phyloP scores from a whole-genome alignment of 345 rosid species.

The Gossypium turneri region DNA sequence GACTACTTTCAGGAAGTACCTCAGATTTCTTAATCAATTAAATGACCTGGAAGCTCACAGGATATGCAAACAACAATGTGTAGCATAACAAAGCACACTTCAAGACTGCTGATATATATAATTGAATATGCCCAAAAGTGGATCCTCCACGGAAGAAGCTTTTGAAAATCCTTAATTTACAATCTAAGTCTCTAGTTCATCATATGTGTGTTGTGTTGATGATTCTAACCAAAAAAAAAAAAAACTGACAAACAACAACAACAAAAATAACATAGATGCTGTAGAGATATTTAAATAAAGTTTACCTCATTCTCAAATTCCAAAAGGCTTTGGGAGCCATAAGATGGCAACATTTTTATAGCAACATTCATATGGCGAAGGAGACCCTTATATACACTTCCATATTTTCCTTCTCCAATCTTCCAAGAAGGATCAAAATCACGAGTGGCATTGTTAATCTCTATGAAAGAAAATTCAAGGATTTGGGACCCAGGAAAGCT shows the following conservation, averaged over 20 bases:
- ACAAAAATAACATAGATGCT: neutral
- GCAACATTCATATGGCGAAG: conserved; percentile 69
- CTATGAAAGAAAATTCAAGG: conserved; percentile 74
- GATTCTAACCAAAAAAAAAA: neutral
- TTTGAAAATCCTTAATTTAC: neutral
- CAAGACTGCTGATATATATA: neutral
- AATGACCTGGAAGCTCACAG: neutral
- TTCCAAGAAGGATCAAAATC: conserved; percentile 70
- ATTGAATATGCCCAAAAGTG: neutral
- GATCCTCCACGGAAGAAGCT: neutral
- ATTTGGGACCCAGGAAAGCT: conserved; percentile 48
- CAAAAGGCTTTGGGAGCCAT: conserved; percentile 51
- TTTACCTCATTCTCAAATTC: conserved; percentile 68
- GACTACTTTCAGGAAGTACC: neutral
- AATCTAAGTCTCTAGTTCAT: neutral
- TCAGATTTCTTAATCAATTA: conserved; percentile 8
- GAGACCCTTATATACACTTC: conserved; percentile 70
- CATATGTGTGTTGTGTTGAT: neutral
- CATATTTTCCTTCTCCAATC: conserved; percentile 81
- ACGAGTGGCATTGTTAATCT: conserved; percentile 72
- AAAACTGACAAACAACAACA: neutral
- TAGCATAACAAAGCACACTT: neutral
- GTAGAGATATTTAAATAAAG: neutral
- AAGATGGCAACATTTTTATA: conserved; percentile 83
- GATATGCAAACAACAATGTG: neutral